phyloP scores from a whole-genome alignment of 2,329 filamentous ascomycete species.

The Sclerotinia sclerotiorum region DNA sequence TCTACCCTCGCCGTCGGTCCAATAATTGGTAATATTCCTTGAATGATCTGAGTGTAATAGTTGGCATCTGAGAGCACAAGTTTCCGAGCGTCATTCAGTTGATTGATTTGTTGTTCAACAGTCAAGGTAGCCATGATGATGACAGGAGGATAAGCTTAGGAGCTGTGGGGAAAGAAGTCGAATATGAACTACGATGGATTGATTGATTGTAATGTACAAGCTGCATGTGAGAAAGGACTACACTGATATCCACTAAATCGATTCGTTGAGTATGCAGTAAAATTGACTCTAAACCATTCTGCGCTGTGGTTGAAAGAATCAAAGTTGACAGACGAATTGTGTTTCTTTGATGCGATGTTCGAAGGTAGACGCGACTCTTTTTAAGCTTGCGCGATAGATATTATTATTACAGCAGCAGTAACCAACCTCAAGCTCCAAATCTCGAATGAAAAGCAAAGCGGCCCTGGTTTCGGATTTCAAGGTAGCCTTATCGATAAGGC shows the following conservation, averaged over 20 bases:
- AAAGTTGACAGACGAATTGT: background rate
- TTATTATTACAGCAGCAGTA: too few species aligned
- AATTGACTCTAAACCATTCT: conserved; percentile 15
- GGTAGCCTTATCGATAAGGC: conserved; percentile 24
- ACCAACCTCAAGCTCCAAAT: background rate
- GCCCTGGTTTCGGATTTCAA: background rate
- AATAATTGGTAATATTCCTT: conserved; percentile 90
- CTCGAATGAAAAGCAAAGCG: background rate
- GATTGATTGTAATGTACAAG: conserved; percentile 25
- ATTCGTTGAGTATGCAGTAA: conserved; percentile 7
- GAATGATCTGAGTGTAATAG: conserved; percentile 89
- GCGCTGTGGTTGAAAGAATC: conserved; percentile 20
- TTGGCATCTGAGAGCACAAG: conserved; percentile 83
- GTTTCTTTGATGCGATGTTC: conserved; percentile 20
- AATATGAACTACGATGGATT: conserved; percentile 34
- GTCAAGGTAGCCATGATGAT: conserved; percentile 55
- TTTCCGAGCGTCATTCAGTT: conserved; percentile 86
- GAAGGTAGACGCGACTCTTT: conserved; percentile 17
- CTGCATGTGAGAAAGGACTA: conserved; percentile 31
- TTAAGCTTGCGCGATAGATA: conserved; percentile 5
- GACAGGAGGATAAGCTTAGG: conserved; percentile 22
- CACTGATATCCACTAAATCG: conserved; percentile 18
- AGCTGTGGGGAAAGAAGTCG: conserved; percentile 13
- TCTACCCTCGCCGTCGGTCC: conserved; percentile 72
- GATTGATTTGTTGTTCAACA: conserved; percentile 74